Evolutionary conservation across 179 eudicot species (phyloP).

Genomic region (Beta lomatogona): DNA sequence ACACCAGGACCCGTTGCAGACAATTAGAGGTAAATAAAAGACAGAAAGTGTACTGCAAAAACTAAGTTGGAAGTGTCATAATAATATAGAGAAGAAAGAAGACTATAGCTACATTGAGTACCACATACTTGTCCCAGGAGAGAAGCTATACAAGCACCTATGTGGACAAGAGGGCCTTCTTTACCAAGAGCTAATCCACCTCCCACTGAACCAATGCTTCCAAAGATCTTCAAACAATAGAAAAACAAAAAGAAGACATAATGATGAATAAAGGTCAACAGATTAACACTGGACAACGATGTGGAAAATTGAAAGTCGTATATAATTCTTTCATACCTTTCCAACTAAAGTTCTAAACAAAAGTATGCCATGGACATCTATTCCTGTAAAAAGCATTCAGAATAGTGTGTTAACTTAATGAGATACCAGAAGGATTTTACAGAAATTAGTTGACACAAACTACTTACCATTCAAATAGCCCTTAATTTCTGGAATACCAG

Average conservation of each 20-base stretch:
- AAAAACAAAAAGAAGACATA: background rate
- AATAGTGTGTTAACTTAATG: slow-evolving; percentile 6
- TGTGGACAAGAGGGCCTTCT: slow-evolving; percentile 99
- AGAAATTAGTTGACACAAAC: slow-evolving; percentile 22
- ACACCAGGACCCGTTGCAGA: background rate
- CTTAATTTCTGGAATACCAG: slow-evolving; percentile 98
- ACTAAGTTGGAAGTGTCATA: background rate
- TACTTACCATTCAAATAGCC: slow-evolving; percentile 91
- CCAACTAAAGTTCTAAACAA: slow-evolving; percentile 91
- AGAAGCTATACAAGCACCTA: slow-evolving; percentile 99
- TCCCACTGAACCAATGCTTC: slow-evolving; percentile 98
- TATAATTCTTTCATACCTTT: slow-evolving; percentile 54
- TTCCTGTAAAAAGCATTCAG: slow-evolving; percentile 52
- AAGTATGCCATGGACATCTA: slow-evolving; percentile 92
- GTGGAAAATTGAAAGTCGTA: background rate
- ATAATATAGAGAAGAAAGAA: background rate
- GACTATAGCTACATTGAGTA: background rate
- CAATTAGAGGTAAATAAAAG: background rate
- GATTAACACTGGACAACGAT: background rate
- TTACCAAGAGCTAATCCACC: slow-evolving; percentile 99
- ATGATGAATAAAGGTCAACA: background rate
- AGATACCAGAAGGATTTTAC: background rate
- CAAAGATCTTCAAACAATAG: slow-evolving; percentile 61
- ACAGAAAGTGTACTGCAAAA: background rate
- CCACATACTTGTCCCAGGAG: slow-evolving; percentile 86